Percentiles rank a stretch among this genome's conserved stretches.
These are phyloP conservation scores for Claviceps purpurea DNA, from an alignment of 2,329 filamentous ascomycete genomes.

Conservation along the genomic window DNA sequence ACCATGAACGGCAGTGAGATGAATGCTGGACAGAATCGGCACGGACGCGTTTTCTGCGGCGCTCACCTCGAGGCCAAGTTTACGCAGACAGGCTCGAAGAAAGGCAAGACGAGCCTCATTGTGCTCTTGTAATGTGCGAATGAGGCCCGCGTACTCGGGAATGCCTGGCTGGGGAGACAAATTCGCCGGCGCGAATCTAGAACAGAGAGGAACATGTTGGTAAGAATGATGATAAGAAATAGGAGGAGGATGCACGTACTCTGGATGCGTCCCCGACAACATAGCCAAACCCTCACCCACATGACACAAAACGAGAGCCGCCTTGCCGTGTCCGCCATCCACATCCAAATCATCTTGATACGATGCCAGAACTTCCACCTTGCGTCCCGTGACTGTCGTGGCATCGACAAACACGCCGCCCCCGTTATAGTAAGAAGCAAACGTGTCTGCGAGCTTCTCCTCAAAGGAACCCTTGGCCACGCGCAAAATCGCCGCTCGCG, in stretches of 20 bases:
- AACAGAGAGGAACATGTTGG: slow-evolving; percentile 4
- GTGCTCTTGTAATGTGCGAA: slow-evolving; percentile 52
- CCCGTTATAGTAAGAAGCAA: slow-evolving; percentile 82
- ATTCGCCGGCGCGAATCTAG: slow-evolving; percentile 70
- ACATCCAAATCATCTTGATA: slow-evolving; percentile 66
- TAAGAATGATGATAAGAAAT: neutral
- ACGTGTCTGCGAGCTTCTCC: slow-evolving; percentile 42
- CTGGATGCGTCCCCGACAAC: slow-evolving; percentile 81
- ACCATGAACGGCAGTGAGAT: slow-evolving; percentile 60
- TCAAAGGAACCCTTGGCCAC: slow-evolving; percentile 49
- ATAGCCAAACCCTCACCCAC: slow-evolving; percentile 69
- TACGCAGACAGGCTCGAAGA: slow-evolving; percentile 63
- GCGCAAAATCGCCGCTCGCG: slow-evolving; percentile 54
- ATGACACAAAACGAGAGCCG: slow-evolving; percentile 72
- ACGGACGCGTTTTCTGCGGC: slow-evolving; percentile 50
- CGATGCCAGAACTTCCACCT: slow-evolving; percentile 69
- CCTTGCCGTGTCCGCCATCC: slow-evolving; percentile 57
- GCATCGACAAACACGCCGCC: slow-evolving; percentile 87
- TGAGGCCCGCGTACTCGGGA: slow-evolving; percentile 56
- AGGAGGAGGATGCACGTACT: slow-evolving; percentile 36
- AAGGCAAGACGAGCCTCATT: slow-evolving; percentile 62
- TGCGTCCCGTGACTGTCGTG: slow-evolving; percentile 42
- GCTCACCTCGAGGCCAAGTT: slow-evolving; percentile 70
- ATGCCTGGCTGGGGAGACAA: slow-evolving; percentile 53
- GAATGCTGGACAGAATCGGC: slow-evolving; percentile 68